Evolutionary conservation across 352 stramenopile species (phyloP), one percentile per base, ranked within the genome.

Genomic region (Phytophthora fragariaefolia): DNA sequence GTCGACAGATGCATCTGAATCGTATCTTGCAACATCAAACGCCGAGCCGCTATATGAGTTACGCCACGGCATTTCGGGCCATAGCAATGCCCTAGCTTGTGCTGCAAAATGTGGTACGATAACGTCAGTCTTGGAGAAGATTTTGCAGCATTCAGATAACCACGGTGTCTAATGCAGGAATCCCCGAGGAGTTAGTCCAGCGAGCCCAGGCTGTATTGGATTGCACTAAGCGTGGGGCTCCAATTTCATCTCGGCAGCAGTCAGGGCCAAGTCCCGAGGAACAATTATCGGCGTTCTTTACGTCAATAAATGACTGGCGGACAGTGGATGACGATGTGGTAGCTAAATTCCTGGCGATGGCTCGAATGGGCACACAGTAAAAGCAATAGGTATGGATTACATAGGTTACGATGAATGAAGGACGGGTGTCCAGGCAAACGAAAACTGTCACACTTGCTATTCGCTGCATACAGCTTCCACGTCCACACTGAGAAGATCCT

Each of bases 21-120:
- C 45, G 9, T 66, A 60, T 64, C 62, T 65, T 18, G 49, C 63
- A 26, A 58, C 64, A 7, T 60, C 61, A 20, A 72, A 55, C 18
- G 42, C 66, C 53, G 73, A 69, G 57, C 81, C 88, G 2, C 61
- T 96, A 2, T 92, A 87, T 36, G 84, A 95, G 40, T 49, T 94
- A 17, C 73, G 72, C 0, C 42, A 68, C 56, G 88, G 88, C 13
- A 79, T 91, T 4, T 87, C 88, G 3, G 78, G 54, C 4, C 76
- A 84, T 22, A 96, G 88, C 63, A 93, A 94, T 53, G 88, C 83
- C 9, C 72, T 96, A 47, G 63, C 71, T 5, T 96, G 86, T 58
- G 88, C 86, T 47, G 49, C 73, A 28, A 76, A 80, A 30, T 92
- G 80, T 28, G 88, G 88, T 94, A 68, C 30, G 66, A 66, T 28